phyloP scores from a whole-genome alignment of 345 rosid genomes.

The Streptanthus diversifolius region DNA sequence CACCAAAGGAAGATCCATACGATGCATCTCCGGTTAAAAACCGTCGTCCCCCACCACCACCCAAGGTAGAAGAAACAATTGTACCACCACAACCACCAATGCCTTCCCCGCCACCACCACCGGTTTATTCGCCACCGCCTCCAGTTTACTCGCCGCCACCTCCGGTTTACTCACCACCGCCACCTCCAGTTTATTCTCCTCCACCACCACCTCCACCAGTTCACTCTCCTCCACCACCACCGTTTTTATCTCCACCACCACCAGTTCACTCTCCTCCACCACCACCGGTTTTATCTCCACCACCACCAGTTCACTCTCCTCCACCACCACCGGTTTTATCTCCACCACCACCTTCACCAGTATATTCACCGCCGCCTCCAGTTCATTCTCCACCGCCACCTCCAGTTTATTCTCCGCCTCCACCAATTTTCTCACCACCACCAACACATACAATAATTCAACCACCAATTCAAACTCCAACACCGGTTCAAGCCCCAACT shows the following conservation, averaged over 20 bases:
- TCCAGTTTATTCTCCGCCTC: conserved; percentile 28
- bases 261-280: conserved; percentile 19
- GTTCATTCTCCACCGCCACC: conserved; percentile 23
- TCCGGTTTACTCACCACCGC: neutral
- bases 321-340: conserved; percentile 25
- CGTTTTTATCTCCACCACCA: conserved; percentile 11
- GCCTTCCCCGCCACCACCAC: conserved; percentile 2
- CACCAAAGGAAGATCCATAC: conserved; percentile 13
- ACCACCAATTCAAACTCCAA: conserved; percentile 18
- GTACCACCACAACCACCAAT: conserved; percentile 24
- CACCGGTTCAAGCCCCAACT: conserved; percentile 6
- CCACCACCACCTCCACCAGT: conserved; percentile 23
- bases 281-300: conserved; percentile 21
- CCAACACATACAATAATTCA: conserved; percentile 7
- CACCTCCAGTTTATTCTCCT: conserved; percentile 10
- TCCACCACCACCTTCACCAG: conserved; percentile 24
- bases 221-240: conserved; percentile 18
- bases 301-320: neutral
- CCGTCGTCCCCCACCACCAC: conserved; percentile 31
- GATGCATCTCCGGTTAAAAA: conserved; percentile 27
- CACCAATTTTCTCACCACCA: conserved; percentile 22
- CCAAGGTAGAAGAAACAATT: neutral
- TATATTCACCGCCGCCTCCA: conserved; percentile 18
- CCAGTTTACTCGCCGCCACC: conserved; percentile 6
- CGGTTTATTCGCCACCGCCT: neutral